These are phyloP conservation scores for Coniochaeta hoffmannii DNA, from an alignment of 2,329 filamentous ascomycete species.

Conservation along the genomic window DNA sequence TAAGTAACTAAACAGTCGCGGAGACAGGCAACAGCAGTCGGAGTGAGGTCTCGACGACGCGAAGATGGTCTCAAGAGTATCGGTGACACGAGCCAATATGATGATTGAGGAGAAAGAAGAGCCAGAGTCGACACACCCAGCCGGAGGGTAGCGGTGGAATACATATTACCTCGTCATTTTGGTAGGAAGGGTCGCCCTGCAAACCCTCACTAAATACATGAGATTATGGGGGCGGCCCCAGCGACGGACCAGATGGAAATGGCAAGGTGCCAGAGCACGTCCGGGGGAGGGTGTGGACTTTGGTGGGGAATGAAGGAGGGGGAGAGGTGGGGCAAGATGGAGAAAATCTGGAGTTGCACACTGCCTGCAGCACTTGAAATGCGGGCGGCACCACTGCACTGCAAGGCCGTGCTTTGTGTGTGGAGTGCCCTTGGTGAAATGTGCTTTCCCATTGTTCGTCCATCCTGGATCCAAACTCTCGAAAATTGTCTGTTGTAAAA, in stretches of 20 bases:
- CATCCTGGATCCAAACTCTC: no score
- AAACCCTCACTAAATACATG: conserved; percentile 1
- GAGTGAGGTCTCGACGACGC: neutral
- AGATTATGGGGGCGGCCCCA: neutral
- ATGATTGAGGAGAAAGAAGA: neutral
- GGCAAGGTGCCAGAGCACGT: neutral
- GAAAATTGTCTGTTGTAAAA: no score
- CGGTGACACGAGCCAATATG: neutral
- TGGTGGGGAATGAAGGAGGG: neutral
- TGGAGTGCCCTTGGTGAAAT: no score
- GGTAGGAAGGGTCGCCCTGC: neutral
- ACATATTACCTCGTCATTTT: conserved; percentile 1
- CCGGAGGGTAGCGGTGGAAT: neutral
- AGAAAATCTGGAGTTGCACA: conserved; percentile 2
- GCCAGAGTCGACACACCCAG: neutral
- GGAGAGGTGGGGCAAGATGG: conserved; percentile 1
- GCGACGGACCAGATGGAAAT: neutral
- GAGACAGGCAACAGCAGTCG: neutral
- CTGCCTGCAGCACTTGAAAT: neutral
- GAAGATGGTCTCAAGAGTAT: neutral
- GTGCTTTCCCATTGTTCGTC: no score
- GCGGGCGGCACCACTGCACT: neutral
- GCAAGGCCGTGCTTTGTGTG: neutral
- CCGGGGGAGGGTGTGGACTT: neutral
- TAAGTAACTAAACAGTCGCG: no score